Evolutionary conservation across 371 early-diverging fungal species (phyloP).

Genomic region (Saksenaea oblongispora): DNA sequence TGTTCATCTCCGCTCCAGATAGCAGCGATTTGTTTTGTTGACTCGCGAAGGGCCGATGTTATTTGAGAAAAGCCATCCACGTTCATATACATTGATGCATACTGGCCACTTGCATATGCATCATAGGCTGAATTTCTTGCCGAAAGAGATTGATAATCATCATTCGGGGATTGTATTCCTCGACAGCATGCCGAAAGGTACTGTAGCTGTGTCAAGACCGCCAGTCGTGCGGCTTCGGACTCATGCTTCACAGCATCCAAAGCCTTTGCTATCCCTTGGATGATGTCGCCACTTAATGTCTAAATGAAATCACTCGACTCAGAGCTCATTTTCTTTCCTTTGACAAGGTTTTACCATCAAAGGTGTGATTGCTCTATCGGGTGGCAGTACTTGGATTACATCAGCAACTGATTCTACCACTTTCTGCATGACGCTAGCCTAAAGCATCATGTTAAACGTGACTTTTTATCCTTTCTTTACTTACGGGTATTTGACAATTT

Average conservation of each 20-base stretch:
- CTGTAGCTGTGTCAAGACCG: constrained; percentile 33
- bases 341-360: constrained; percentile 47
- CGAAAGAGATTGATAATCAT: constrained; percentile 42
- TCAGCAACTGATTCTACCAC: constrained; percentile 74
- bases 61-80: constrained; percentile 34
- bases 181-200: constrained; percentile 56
- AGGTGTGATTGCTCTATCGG: constrained; percentile 55
- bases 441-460: not conserved
- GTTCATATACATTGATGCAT: constrained; percentile 20
- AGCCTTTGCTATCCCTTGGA: constrained; percentile 38
- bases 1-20: constrained; percentile 42
- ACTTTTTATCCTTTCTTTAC: constrained; percentile 10
- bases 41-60: constrained; percentile 33
- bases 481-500: constrained; percentile 41
- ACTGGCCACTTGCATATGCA: constrained; percentile 41
- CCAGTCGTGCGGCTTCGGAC: constrained; percentile 19
- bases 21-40: constrained; percentile 26
- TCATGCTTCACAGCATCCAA: constrained; percentile 17
- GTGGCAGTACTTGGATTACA: constrained; percentile 66
- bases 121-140: constrained; percentile 38
- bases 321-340: not conserved
- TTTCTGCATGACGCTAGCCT: constrained; percentile 62
- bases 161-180: constrained; percentile 56
- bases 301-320: too few species aligned
- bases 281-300: constrained; percentile 47